These are phyloP conservation scores for Stagonosporopsis tanaceti DNA, from an alignment of 2,329 filamentous ascomycete genomes.

Conservation along the genomic window DNA sequence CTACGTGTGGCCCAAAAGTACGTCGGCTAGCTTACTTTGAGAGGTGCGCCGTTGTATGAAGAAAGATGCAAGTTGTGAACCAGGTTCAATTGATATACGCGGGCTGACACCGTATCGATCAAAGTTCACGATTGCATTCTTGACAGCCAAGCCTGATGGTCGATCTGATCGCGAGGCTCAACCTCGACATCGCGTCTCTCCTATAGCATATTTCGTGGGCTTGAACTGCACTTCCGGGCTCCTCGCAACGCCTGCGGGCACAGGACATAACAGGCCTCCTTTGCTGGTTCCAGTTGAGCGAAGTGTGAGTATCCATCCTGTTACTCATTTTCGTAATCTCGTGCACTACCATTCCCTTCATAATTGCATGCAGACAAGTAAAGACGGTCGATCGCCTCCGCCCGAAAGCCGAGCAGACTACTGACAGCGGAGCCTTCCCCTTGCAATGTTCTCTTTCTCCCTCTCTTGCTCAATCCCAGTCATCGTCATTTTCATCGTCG, in stretches of 20 bases:
- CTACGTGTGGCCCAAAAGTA: too few relatives aligned
- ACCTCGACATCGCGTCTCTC: neutral
- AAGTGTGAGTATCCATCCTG: neutral
- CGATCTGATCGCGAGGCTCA: neutral
- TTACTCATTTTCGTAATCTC: neutral
- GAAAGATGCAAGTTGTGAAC: neutral
- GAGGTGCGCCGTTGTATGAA: neutral
- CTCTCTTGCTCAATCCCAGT: slow-evolving; percentile 56
- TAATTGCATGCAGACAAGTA: neutral
- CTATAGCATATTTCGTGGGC: neutral
- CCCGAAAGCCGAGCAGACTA: neutral
- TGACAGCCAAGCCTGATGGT: neutral
- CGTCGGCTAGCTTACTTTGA: neutral
- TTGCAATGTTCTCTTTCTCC: neutral
- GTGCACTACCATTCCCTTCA: neutral
- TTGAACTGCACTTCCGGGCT: neutral
- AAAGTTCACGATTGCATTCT: too few relatives aligned
- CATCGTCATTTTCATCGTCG: slow-evolving; percentile 59
- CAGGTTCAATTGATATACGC: neutral
- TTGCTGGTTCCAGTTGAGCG: neutral
- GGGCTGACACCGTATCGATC: too few relatives aligned
- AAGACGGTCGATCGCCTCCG: neutral
- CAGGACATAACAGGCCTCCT: neutral
- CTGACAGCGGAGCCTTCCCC: neutral
- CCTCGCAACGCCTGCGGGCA: neutral